These are phyloP conservation scores for Podaxis mareebaensis DNA, from an alignment of 768 basidiomycete genomes.

Conservation along the genomic window DNA sequence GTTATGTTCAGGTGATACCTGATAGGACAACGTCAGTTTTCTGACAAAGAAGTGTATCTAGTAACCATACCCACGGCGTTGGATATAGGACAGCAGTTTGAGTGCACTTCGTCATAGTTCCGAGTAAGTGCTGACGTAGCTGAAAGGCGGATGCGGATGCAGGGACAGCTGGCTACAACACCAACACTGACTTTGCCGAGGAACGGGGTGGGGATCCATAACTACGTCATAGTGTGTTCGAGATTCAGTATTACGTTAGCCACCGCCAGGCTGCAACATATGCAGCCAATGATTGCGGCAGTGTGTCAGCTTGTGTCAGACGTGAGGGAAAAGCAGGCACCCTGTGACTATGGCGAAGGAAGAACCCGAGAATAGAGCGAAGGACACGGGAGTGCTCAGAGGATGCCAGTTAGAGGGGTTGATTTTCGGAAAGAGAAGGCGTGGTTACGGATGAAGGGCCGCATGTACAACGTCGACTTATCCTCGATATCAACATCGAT, in stretches of 20 bases:
- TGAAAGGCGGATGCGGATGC: not conserved
- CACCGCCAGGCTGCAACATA: not conserved
- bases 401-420: not conserved
- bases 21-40: not conserved
- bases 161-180: not conserved
- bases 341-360: not conserved
- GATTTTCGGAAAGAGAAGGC: not conserved
- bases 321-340: not conserved
- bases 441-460: not conserved
- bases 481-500: not conserved
- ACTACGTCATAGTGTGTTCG: conserved; percentile 3
- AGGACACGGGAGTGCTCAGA: not conserved
- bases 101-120: not conserved
- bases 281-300: not conserved
- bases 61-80: not conserved
- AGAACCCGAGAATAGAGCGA: not conserved
- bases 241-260: not conserved
- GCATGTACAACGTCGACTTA: not conserved
- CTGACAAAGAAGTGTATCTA: not conserved
- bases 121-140: conserved; percentile 7
- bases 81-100: not conserved
- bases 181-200: not conserved
- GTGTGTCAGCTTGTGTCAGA: not conserved
- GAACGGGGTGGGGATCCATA: not conserved
- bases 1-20: not conserved